Base-by-base conservation (phyloP, 192 early-diverging fungal genomes). In the Jimgerdemannia lactiflua region DNA sequence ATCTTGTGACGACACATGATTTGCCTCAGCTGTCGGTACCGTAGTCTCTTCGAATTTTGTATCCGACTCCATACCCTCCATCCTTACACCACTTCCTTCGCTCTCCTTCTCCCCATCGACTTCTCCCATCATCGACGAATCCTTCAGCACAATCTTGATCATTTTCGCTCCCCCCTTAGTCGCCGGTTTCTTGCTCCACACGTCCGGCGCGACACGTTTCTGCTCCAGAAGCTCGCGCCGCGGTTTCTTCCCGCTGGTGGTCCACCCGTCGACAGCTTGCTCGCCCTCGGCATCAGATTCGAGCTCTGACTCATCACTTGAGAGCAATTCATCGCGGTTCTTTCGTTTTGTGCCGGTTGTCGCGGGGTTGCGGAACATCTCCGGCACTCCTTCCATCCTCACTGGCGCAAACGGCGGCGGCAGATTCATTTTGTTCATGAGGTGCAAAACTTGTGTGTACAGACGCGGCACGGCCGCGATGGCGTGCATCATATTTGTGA, bases 381-480 rank as follows among this genome's bases (percentile, higher is more conserved):
- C 63, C 18, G 78, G 78, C 18, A 65, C 70, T 41, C 68, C 65
- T 68, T 71, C 74, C 42, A 65, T 65, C 19, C 67, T 43, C 3
- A 76, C 54, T 0, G 78, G 71, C 10, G 64, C 64, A 68, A 89
- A 89, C 9, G 88, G 88, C 10, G 89, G 89, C 3, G 88, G 81
- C 18, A 90, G 69, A 67, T 90, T 89, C 84, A 90, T 84, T 73
- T 89, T 89, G 69, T 89, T 89, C 88, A 89, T 89, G 65, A 89
- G 70, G 75, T 89, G 89, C 6, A 89, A 73, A 11, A 90, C 89
- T 68, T 90, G 89, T n/a, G 71, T 77, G 76, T 90, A 90, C 18
- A 90, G 75, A 40, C 85, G 73, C 3, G 89, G 90, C 0, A 88
- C 78, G 11, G 77, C 74, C 18, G 79, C 82, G 41, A 90, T 85